Evolutionary conservation across 2,329 filamentous ascomycete genomes (phyloP).

Genomic region (Sarocladium kiliense): DNA sequence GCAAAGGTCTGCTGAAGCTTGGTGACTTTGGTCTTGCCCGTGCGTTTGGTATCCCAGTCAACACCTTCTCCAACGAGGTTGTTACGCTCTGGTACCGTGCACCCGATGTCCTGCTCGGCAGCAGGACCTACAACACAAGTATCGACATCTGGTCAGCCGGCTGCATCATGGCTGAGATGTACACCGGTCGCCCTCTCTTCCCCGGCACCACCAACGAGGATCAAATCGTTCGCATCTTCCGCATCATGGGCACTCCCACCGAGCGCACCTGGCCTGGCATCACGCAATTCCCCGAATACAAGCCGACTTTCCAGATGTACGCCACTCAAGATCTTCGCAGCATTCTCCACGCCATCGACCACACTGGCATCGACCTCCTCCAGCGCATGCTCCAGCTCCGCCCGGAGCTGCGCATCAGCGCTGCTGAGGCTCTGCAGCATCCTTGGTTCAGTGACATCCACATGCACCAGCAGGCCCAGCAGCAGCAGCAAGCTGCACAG

Average conservation of each 20-base stretch:
- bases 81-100: constrained; percentile 98
- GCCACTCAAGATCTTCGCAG: constrained; percentile 83
- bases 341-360: constrained; percentile 87
- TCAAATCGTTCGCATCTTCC: constrained; percentile 94
- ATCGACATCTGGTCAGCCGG: constrained; percentile 99
- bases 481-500: constrained; percentile 27
- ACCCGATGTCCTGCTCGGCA: constrained; percentile 89
- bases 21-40: constrained; percentile 92
- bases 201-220: constrained; percentile 98
- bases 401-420: constrained; percentile 86
- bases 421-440: constrained; percentile 79
- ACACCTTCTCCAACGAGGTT: constrained; percentile 97
- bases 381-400: constrained; percentile 88
- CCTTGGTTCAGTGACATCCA: constrained; percentile 84
- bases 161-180: constrained; percentile 99
- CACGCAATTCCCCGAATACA: constrained; percentile 94
- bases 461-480: constrained; percentile 47
- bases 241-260: constrained; percentile 95
- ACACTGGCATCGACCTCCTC: constrained; percentile 78
- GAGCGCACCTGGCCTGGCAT: constrained; percentile 96
- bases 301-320: constrained; percentile 89
- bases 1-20: constrained; percentile 82
- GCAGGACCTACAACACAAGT: constrained; percentile 96
- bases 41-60: constrained; percentile 94
- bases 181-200: constrained; percentile 90